Evolutionary conservation across 208 protist species (phyloP), one percentile per base, ranked within the genome.

Genomic region (Acanthamoeba triangularis): DNA sequence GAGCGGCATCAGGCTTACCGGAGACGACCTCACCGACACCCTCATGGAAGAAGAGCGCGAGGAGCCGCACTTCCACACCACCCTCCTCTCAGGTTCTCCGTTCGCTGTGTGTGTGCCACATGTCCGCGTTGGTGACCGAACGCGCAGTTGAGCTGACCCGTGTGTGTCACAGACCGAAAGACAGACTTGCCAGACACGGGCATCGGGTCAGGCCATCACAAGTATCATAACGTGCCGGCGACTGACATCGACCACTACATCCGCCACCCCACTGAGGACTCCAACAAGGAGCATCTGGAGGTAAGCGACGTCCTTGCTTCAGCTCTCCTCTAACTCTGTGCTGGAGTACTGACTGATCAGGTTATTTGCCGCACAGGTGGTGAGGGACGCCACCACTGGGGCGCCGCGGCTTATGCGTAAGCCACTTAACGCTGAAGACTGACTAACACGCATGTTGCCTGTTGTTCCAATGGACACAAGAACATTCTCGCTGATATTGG

Each of bases 341-440:
- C 35, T 52, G 10, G 8, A 6, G 72, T 80, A 11, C 7, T 41
- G 74, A 41, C 33, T 30, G 5, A 84, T 3, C 49, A 11, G 4
- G 44, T 54, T 84, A 3, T 18, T 52, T n/a, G n/a, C n/a, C n/a
- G n/a, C n/a, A 33, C 41, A 90, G 82, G 65, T n/a, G n/a, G 82
- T 90, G 16, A 25, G 33, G n/a, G 82, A 90, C 49, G 41, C 28
- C 47, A 90, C 52, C 10, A 90, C 82, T 0, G 82, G 82, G 23
- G 82, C 82, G n/a, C 82, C 82, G 33, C 47, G 82, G 82, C n/a
- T 90, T 1, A 90, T 90, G 82, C 44, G 82, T 11, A 90, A 90
- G 82, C 82, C 82, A 4, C 82, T 90, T 52, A 90, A 90, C 54
- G 82, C 82, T 13, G 82, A 82, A 82, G 74, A 82, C 74, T 82